Percentiles rank a stretch among this genome's conserved stretches.
Conservation (phyloP, 2,329 filamentous ascomycete genomes). For the Xylaria polymorpha region DNA sequence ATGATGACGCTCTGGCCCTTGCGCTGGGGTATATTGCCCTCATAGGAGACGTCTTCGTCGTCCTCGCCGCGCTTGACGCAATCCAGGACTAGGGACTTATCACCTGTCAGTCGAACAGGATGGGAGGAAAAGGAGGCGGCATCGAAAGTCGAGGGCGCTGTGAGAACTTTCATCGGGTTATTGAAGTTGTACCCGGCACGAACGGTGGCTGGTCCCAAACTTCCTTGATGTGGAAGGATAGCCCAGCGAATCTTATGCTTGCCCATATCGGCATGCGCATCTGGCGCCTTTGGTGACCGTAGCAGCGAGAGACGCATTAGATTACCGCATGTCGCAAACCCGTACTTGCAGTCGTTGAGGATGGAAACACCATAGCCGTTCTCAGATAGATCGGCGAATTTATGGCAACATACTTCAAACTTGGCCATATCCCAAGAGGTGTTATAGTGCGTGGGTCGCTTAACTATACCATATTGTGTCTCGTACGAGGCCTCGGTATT, state of each 20-base stretch:
- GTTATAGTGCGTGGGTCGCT: slow-evolving; percentile 96
- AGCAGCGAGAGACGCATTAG: slow-evolving; percentile 90
- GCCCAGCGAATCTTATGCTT: slow-evolving; percentile 88
- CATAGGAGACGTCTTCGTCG: slow-evolving; percentile 76
- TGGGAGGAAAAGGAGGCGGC: slow-evolving; percentile 43
- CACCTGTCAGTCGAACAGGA: slow-evolving; percentile 75
- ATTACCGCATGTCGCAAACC: slow-evolving; percentile 89
- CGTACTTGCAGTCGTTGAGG: slow-evolving; percentile 95
- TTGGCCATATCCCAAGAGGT: slow-evolving; percentile 98
- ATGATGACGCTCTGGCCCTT: slow-evolving; percentile 84
- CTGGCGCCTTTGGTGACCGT: slow-evolving; percentile 89
- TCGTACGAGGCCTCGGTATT: slow-evolving; percentile 96
- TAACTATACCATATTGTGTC: slow-evolving; percentile 90
- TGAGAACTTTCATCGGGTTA: slow-evolving; percentile 74
- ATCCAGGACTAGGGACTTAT: slow-evolving; percentile 80
- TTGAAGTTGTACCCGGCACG: slow-evolving; percentile 92
- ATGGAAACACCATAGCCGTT: slow-evolving; percentile 90
- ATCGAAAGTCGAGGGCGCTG: slow-evolving; percentile 51
- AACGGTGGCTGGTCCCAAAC: slow-evolving; percentile 78
- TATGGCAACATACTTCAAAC: slow-evolving; percentile 96
- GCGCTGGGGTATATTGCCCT: slow-evolving; percentile 70
- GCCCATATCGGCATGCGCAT: slow-evolving; percentile 95
- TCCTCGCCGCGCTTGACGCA: slow-evolving; percentile 94
- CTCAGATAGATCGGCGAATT: slow-evolving; percentile 91
- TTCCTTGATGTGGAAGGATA: slow-evolving; percentile 84